phyloP scores from a whole-genome alignment of 495 filamentous ascomycete species.

The Podospora conica region DNA sequence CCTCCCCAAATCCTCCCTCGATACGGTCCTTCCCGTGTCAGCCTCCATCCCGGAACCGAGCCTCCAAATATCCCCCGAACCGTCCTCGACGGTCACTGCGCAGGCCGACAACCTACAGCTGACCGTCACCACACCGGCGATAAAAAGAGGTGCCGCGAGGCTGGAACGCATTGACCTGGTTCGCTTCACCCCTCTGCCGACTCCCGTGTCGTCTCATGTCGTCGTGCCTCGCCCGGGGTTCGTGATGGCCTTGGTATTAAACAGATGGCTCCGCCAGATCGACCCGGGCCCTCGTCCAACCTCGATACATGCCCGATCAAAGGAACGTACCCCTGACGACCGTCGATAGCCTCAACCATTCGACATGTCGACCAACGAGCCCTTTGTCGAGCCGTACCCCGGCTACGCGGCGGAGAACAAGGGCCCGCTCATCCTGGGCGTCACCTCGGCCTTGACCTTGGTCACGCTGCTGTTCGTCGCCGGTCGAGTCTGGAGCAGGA shows the following conservation, averaged over 20 bases:
- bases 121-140: background rate
- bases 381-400: slow-evolving; percentile 9
- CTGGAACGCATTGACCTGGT: background rate
- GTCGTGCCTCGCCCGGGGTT: background rate
- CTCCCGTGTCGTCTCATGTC: background rate
- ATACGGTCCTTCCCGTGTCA: background rate
- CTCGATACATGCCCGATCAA: background rate
- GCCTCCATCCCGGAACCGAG: no score
- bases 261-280: background rate
- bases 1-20: background rate
- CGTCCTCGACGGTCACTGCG: no score
- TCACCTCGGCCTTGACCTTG: slow-evolving; percentile 12
- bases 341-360: background rate
- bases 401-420: slow-evolving; percentile 17
- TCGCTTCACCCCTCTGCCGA: background rate
- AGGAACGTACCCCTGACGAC: background rate
- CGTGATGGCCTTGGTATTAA: background rate
- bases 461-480: slow-evolving; percentile 17
- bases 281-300: background rate
- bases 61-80: background rate
- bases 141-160: background rate
- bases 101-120: background rate
- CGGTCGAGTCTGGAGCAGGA: slow-evolving; percentile 17
- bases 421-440: slow-evolving; percentile 15
- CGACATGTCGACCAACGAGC: background rate